phyloP scores from a whole-genome alignment of 1,139 yeast genomes.

The Debaryomycetaceae sp. region DNA sequence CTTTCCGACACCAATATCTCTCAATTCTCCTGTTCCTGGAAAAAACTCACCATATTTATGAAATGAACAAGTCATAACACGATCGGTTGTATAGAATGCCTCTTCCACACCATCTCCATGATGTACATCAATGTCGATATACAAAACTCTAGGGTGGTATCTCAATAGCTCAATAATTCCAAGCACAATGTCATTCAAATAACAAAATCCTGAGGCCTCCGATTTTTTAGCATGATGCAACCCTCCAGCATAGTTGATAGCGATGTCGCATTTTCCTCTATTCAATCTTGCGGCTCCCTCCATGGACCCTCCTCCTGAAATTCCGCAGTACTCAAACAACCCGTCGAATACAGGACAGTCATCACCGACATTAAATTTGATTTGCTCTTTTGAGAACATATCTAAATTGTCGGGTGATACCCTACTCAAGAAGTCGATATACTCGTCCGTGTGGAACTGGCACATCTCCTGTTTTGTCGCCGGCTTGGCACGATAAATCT shows the following conservation, averaged over 20 bases:
- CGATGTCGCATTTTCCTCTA: constrained; percentile 92
- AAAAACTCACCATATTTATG: constrained; percentile 96
- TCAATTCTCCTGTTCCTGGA: constrained; percentile 92
- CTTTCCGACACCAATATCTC: constrained; percentile 85
- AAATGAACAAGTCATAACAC: constrained; percentile 97
- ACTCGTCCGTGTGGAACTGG: constrained; percentile 96
- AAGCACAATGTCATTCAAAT: constrained; percentile 64
- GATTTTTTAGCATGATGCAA: constrained; percentile 94
- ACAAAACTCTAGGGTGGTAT: constrained; percentile 92
- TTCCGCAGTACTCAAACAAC: constrained; percentile 88
- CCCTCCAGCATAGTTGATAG: constrained; percentile 96
- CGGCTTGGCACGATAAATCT: constrained; percentile 93
- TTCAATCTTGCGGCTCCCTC: constrained; percentile 94
- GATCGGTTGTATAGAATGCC: constrained; percentile 92
- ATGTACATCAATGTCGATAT: constrained; percentile 93
- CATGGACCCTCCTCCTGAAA: constrained; percentile 94
- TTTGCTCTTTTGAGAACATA: constrained; percentile 85
- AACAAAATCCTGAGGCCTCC: constrained; percentile 96
- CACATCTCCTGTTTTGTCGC: constrained; percentile 99
- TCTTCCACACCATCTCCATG: constrained; percentile 99
- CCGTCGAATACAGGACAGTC: constrained; percentile 98
- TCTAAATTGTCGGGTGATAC: constrained; percentile 95
- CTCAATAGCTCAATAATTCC: constrained; percentile 87
- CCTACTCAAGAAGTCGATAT: constrained; percentile 87
- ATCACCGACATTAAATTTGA: constrained; percentile 93